Evolutionary conservation across 1,284 basidiomycete species (phyloP).

Genomic region (Hemileia vastatrix): DNA sequence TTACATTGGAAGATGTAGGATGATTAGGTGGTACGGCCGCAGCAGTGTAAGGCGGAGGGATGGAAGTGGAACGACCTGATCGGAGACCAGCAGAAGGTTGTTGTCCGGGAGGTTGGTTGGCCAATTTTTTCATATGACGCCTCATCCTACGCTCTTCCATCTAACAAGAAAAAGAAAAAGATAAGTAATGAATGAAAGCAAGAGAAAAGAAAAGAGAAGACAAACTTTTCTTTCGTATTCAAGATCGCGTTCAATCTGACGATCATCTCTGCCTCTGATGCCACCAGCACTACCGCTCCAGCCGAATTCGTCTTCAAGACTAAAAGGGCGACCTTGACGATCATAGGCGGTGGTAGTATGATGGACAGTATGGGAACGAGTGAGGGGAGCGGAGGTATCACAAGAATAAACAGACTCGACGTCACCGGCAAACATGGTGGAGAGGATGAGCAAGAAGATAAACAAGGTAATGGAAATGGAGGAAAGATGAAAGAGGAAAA

Average conservation of each 20-base stretch:
- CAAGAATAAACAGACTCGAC: too few species aligned
- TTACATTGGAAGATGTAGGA: neutral
- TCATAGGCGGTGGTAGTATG: too few species aligned
- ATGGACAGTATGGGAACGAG: too few species aligned
- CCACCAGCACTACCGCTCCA: conserved; percentile 14
- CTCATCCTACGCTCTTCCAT: conserved; percentile 14
- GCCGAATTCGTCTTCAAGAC: conserved; percentile 19
- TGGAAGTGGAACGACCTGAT: too few species aligned
- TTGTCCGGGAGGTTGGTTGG: neutral
- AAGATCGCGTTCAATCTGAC: conserved; percentile 15
- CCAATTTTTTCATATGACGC: conserved; percentile 15
- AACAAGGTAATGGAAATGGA: too few species aligned
- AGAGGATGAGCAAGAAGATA: too few species aligned
- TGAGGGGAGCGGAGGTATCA: too few species aligned
- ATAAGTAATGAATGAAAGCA: neutral
- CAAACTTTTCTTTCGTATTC: conserved; percentile 19
- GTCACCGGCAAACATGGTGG: too few species aligned
- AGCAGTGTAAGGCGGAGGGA: neutral
- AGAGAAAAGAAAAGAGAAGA: neutral
- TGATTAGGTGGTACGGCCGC: neutral
- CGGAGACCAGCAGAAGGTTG: too few species aligned
- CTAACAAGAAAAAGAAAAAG: neutral
- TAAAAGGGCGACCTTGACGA: too few species aligned
- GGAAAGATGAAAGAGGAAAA: too few species aligned
- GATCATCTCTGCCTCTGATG: conserved; percentile 18